Evolutionary conservation across 2,329 filamentous ascomycete species (phyloP).

Genomic region (Colletotrichum eleusines): DNA sequence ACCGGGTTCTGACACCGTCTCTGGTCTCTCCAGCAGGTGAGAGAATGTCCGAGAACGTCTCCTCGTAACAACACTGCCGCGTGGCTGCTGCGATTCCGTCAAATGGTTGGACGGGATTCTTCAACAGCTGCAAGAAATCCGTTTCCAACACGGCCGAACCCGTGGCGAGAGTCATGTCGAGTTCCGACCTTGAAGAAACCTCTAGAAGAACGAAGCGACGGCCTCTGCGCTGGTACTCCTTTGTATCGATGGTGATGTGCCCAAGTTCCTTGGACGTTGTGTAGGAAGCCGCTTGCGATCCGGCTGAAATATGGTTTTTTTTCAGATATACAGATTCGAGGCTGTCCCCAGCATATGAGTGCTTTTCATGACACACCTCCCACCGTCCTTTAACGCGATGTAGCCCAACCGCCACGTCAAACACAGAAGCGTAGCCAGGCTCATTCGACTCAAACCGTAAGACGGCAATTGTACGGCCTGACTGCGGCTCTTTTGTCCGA

Average conservation of each 20-base stretch:
- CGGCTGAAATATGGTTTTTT: background rate
- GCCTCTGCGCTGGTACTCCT: background rate
- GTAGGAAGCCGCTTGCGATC: background rate
- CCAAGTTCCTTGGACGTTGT: background rate
- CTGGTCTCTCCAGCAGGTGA: background rate
- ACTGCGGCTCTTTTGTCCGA: constrained; percentile 24
- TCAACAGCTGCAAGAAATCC: too few relatives aligned
- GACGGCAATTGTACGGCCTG: constrained; percentile 1
- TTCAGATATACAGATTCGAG: background rate
- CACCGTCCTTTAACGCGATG: background rate
- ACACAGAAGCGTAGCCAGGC: background rate
- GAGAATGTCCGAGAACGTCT: background rate
- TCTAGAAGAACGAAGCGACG: constrained; percentile 24
- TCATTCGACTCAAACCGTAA: constrained; percentile 7
- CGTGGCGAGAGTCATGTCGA: background rate
- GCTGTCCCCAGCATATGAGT: background rate
- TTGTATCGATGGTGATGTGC: background rate
- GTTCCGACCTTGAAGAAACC: background rate
- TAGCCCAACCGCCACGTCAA: constrained; percentile 15
- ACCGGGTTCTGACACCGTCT: background rate
- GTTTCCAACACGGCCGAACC: too few relatives aligned
- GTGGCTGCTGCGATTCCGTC: constrained; percentile 5
- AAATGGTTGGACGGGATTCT: too few relatives aligned
- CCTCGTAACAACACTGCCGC: background rate
- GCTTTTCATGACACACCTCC: constrained; percentile 23